Conservation (phyloP, 2,329 filamentous ascomycete species). For the Calycina marina region DNA sequence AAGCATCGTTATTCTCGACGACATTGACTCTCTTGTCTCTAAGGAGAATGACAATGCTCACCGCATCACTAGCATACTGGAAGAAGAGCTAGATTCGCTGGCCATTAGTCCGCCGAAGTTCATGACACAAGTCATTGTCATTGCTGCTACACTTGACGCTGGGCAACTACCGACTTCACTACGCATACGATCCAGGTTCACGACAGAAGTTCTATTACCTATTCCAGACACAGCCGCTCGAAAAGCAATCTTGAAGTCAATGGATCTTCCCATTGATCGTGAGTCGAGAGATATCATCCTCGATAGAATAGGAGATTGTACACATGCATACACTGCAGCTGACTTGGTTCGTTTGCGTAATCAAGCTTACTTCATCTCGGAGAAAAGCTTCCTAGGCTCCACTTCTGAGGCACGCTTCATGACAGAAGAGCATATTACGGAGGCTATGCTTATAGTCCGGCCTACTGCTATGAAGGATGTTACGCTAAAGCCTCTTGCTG, state of each 20-base stretch:
- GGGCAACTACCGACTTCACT: constrained; percentile 59
- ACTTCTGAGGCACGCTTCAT: background rate
- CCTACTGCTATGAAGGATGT: constrained; percentile 83
- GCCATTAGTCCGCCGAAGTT: constrained; percentile 11
- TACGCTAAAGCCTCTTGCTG: constrained; percentile 73
- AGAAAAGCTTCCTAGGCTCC: background rate
- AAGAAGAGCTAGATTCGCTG: background rate
- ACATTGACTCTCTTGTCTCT: constrained; percentile 55
- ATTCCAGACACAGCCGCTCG: constrained; percentile 60
- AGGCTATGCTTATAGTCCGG: constrained; percentile 52
- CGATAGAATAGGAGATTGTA: constrained; percentile 51
- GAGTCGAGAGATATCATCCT: constrained; percentile 38
- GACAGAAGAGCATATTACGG: constrained; percentile 39
- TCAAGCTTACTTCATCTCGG: constrained; percentile 27
- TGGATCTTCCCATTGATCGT: constrained; percentile 28
- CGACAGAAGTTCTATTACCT: constrained; percentile 55
- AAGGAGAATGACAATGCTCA: constrained; percentile 36
- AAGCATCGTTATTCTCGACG: constrained; percentile 66
- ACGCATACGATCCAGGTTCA: constrained; percentile 49
- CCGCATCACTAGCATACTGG: background rate
- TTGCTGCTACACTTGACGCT: constrained; percentile 60
- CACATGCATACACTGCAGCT: constrained; percentile 74
- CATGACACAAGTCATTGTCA: constrained; percentile 48
- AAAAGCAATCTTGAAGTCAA: constrained; percentile 55
- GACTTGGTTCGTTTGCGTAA: constrained; percentile 57